Percentiles rank a stretch among this genome's conserved stretches.
Evolutionary conservation across 176 grass and related monocot species (phyloP).

Genomic region (Eragrostis curvula): DNA sequence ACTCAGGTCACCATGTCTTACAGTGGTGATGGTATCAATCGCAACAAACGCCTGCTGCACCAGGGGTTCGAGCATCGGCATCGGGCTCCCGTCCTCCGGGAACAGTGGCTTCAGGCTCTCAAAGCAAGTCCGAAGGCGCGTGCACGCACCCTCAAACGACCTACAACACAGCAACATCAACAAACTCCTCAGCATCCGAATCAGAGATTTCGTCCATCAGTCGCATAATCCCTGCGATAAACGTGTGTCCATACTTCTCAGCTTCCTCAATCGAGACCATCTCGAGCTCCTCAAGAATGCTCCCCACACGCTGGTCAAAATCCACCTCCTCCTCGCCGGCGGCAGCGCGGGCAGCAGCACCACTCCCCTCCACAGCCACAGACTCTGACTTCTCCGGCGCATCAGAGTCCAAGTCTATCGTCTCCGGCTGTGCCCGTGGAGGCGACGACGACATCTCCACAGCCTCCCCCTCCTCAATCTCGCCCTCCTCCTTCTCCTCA

Average conservation of each 20-base stretch:
- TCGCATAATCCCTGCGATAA: conserved; percentile 31
- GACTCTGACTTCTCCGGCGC: conserved; percentile 57
- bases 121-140: conserved; percentile 60
- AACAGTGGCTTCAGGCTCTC: conserved; percentile 83
- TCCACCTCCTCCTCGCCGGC: conserved; percentile 62
- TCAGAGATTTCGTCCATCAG: neutral
- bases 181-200: conserved; percentile 9
- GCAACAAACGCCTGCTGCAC: conserved; percentile 79
- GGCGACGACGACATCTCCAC: conserved; percentile 3
- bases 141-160: conserved; percentile 87
- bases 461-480: conserved; percentile 80
- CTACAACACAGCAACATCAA: conserved; percentile 54
- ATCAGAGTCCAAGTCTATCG: conserved; percentile 65
- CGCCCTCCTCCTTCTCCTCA: conserved; percentile 81
- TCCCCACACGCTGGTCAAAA: conserved; percentile 74
- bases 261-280: conserved; percentile 86
- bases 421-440: conserved; percentile 17
- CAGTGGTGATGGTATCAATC: conserved; percentile 65
- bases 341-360: neutral
- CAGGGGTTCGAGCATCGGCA: conserved; percentile 73
- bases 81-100: conserved; percentile 61
- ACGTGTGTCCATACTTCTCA: conserved; percentile 65
- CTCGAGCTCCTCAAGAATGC: conserved; percentile 94
- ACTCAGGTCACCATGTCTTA: conserved; percentile 43
- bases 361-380: conserved; percentile 13